Evolutionary conservation across 352 stramenopile genomes (phyloP).

Genomic region (Phytopythium vexans): DNA sequence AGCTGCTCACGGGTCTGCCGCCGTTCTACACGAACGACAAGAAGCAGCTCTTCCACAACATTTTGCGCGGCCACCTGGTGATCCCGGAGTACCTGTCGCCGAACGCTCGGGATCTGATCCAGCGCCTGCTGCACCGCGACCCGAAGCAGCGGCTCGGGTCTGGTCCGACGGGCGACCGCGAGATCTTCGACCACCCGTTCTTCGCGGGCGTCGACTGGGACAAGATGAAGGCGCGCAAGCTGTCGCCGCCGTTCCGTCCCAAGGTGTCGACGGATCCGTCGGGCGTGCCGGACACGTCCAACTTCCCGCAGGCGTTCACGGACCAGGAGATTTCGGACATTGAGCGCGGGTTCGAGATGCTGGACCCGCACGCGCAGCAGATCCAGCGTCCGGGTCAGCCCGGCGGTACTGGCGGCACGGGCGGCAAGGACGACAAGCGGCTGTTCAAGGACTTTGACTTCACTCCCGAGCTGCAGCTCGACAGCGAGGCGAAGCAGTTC

Average conservation of each 20-base stretch:
- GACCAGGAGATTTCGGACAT: constrained; percentile 87
- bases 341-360: constrained; percentile 63
- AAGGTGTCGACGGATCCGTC: constrained; percentile 75
- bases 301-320: constrained; percentile 85
- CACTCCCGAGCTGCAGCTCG: constrained; percentile 73
- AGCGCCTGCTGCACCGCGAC: constrained; percentile 75
- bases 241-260: constrained; percentile 80
- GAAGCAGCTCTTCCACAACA: constrained; percentile 90
- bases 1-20: constrained; percentile 79
- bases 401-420: constrained; percentile 14
- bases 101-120: constrained; percentile 75
- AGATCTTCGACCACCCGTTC: constrained; percentile 86
- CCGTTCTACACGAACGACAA: constrained; percentile 89
- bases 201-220: constrained; percentile 86
- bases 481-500: constrained; percentile 83
- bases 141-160: constrained; percentile 79
- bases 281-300: constrained; percentile 76
- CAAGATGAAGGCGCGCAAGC: constrained; percentile 70
- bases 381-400: constrained; percentile 38
- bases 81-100: constrained; percentile 78
- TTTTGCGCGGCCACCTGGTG: constrained; percentile 74
- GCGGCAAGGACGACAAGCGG: constrained; percentile 68
- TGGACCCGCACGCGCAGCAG: constrained; percentile 51
- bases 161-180: constrained; percentile 64
- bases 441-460: constrained; percentile 89